Evolutionary conservation across 345 rosid species (phyloP).

Genomic region (Hibiscus mutabilis): DNA sequence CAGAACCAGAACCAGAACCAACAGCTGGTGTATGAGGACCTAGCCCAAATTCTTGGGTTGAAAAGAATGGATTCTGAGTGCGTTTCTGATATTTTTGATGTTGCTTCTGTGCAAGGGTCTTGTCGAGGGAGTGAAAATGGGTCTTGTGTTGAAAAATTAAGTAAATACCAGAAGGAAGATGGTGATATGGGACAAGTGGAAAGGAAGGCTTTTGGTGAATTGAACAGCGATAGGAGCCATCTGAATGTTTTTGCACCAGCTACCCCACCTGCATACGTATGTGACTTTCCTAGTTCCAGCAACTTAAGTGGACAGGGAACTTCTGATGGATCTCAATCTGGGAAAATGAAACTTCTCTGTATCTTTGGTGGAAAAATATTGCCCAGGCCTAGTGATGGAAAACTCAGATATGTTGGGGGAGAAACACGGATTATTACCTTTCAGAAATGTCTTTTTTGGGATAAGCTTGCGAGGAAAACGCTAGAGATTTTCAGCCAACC

Average conservation of each 20-base stretch:
- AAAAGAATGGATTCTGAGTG: slow-evolving; percentile 47
- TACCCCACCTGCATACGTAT: slow-evolving; percentile 12
- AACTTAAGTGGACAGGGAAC: slow-evolving; percentile 22
- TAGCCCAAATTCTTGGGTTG: slow-evolving; percentile 43
- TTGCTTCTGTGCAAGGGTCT: slow-evolving; percentile 32
- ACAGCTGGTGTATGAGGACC: slow-evolving; percentile 31
- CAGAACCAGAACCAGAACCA: slow-evolving; percentile 37
- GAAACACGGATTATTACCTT: slow-evolving; percentile 60
- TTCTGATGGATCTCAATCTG: slow-evolving; percentile 26
- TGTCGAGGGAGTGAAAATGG: slow-evolving; percentile 31
- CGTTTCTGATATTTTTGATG: slow-evolving; percentile 40
- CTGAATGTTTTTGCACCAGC: slow-evolving; percentile 24
- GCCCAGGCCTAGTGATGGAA: slow-evolving; percentile 63
- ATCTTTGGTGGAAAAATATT: slow-evolving; percentile 62
- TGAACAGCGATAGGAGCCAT: slow-evolving; percentile 26
- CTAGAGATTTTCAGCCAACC: slow-evolving; percentile 38
- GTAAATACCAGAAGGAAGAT: slow-evolving; percentile 27
- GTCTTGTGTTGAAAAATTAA: slow-evolving; percentile 29
- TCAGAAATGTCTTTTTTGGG: slow-evolving; percentile 41
- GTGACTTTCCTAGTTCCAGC: slow-evolving; percentile 28
- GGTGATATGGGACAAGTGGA: slow-evolving; percentile 22
- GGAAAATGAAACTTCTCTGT: slow-evolving; percentile 59
- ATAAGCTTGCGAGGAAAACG: slow-evolving; percentile 54
- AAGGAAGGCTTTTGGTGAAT: slow-evolving; percentile 40
- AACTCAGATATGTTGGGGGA: slow-evolving; percentile 64